These are phyloP conservation scores for Middelhovenomyces tepae DNA, from an alignment of 805 yeast species.

Conservation along the genomic window DNA sequence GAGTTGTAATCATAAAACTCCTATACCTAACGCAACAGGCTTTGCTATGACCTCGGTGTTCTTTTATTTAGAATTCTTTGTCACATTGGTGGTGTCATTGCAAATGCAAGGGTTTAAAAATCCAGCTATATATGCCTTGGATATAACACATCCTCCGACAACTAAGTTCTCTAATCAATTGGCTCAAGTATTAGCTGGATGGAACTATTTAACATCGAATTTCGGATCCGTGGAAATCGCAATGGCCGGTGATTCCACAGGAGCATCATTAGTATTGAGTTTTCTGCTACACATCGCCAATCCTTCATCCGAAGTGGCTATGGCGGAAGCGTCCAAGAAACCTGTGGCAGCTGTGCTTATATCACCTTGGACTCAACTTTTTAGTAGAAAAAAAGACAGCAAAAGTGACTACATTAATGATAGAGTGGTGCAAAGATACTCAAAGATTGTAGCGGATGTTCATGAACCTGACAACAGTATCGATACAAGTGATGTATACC, in stretches of 20 bases:
- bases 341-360: constrained; percentile 30
- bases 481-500: constrained; percentile 20
- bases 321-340: constrained; percentile 6
- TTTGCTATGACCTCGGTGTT: constrained; percentile 30
- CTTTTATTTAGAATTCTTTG: constrained; percentile 38
- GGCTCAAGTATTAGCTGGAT: constrained; percentile 22
- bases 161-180: constrained; percentile 24
- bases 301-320: constrained; percentile 22
- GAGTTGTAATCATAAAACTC: constrained; percentile 4
- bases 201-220: constrained; percentile 24
- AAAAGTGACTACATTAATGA: constrained; percentile 15
- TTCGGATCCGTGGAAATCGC: constrained; percentile 26
- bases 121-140: constrained; percentile 37
- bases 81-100: constrained; percentile 33
- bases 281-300: constrained; percentile 31
- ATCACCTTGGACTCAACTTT: constrained; percentile 25
- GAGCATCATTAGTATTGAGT: constrained; percentile 36
- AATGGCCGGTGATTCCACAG: constrained; percentile 40
- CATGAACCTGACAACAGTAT: constrained; percentile 7
- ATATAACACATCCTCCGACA: constrained; percentile 18
- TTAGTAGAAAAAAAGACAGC: constrained; percentile 7
- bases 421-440: constrained; percentile 10
- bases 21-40: constrained; percentile 13
- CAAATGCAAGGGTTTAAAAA: constrained; percentile 41
- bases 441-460: constrained; percentile 8